Percentiles rank a stretch among this genome's conserved stretches.
Conservation (phyloP, 129 eudicot genomes). For the Daucus carota region DH1_v3.0 NC_030387.2:40836501-40837000, state of each 20-base stretch:
- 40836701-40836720: conserved; percentile 86
- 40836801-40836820: not conserved
- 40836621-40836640: not conserved
- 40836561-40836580: conserved; percentile 85
- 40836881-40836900: conserved; percentile 5
- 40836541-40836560: conserved; percentile 90
- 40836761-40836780: conserved; percentile 89
- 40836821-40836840: not conserved
- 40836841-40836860: not conserved
- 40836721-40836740: conserved; percentile 91
- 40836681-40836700: not conserved
- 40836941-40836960: conserved; percentile 93
- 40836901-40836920: not conserved
- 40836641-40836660: not conserved
- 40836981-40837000: conserved; percentile 94
- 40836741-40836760: conserved; percentile 91
- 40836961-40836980: conserved; percentile 95
- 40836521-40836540: conserved; percentile 76
- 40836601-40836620: not conserved
- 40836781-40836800: conserved; percentile 39
- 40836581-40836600: conserved; percentile 82
- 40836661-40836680: not conserved
- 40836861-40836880: not conserved
- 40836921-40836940: conserved; percentile 76
- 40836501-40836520: conserved; percentile 82